These are phyloP conservation scores for Dipteronia dyeriana DNA, from an alignment of 345 rosid species.

Conservation along the genomic window DNA sequence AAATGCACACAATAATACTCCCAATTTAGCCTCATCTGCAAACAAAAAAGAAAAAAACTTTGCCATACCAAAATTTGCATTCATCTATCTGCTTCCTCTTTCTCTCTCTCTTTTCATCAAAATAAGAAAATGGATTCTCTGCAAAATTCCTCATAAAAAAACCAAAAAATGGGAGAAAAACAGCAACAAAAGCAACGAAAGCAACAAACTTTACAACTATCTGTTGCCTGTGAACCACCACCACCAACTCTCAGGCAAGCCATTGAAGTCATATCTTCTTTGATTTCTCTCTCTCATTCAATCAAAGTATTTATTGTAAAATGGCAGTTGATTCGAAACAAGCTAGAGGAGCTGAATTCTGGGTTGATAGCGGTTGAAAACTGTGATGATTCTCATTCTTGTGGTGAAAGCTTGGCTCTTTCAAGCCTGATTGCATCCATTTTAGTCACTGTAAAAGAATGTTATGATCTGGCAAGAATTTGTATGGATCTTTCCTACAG, in stretches of 20 bases:
- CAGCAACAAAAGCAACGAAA: conserved; percentile 16
- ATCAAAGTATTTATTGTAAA: conserved; percentile 67
- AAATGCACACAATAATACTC: conserved; percentile 9
- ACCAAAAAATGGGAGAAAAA: conserved; percentile 33
- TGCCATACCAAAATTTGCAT: not conserved
- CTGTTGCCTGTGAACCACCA: conserved; percentile 33
- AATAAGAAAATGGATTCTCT: conserved; percentile 35
- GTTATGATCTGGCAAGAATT: conserved; percentile 64
- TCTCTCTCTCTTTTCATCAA: conserved; percentile 16
- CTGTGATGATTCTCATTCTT: conserved; percentile 39
- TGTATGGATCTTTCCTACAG: conserved; percentile 73
- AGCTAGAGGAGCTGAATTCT: conserved; percentile 72
- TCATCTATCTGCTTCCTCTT: conserved; percentile 7
- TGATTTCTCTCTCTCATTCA: conserved; percentile 66
- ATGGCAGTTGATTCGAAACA: conserved; percentile 77
- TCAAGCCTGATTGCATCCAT: conserved; percentile 50
- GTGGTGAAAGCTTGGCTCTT: conserved; percentile 41
- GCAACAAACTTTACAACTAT: conserved; percentile 6
- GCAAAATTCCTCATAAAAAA: conserved; percentile 19
- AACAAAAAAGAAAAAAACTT: not conserved
- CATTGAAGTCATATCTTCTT: conserved; percentile 59
- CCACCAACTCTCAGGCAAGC: conserved; percentile 43
- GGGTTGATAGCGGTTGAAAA: conserved; percentile 52
- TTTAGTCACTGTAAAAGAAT: conserved; percentile 42
- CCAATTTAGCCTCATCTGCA: conserved; percentile 22